Percentiles rank a stretch among this genome's conserved stretches.
Conservation (phyloP, 2,329 filamentous ascomycete genomes). For the Aureobasidium sp. region DNA sequence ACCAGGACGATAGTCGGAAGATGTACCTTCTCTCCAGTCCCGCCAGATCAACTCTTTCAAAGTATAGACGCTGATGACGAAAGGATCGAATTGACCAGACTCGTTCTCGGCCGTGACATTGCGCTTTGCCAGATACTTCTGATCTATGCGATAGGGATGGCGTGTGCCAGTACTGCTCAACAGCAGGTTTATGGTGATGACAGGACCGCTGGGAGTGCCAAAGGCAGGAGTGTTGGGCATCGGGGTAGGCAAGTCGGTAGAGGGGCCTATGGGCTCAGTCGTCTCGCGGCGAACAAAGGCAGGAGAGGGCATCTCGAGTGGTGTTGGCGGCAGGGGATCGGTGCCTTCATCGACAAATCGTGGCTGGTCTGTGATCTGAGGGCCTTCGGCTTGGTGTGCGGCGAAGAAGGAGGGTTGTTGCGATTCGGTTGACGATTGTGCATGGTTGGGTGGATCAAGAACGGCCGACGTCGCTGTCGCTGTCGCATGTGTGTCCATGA, state of each 20-base stretch:
- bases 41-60: conserved; percentile 89
- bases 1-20: background rate
- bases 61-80: conserved; percentile 86
- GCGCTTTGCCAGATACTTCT: conserved; percentile 74
- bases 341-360: background rate
- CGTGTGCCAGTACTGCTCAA: conserved; percentile 68
- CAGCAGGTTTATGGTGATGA: conserved; percentile 72
- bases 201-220: conserved; percentile 35
- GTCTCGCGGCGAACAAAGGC: conserved; percentile 34
- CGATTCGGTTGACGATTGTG: background rate
- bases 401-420: background rate
- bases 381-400: background rate
- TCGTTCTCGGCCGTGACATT: conserved; percentile 69
- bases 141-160: conserved; percentile 85
- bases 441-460: background rate
- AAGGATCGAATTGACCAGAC: conserved; percentile 61
- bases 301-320: conserved; percentile 16
- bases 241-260: conserved; percentile 36
- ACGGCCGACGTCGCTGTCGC: background rate
- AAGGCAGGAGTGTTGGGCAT: conserved; percentile 25
- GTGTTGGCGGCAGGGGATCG: conserved; percentile 7
- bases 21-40: conserved; percentile 72
- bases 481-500: background rate
- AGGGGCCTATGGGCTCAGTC: conserved; percentile 40
- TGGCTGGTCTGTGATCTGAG: background rate